Evolutionary conservation across 805 yeast genomes (phyloP), one percentile per base, ranked within the genome.

Genomic region (Wickerhamiella allomyrinae): DNA sequence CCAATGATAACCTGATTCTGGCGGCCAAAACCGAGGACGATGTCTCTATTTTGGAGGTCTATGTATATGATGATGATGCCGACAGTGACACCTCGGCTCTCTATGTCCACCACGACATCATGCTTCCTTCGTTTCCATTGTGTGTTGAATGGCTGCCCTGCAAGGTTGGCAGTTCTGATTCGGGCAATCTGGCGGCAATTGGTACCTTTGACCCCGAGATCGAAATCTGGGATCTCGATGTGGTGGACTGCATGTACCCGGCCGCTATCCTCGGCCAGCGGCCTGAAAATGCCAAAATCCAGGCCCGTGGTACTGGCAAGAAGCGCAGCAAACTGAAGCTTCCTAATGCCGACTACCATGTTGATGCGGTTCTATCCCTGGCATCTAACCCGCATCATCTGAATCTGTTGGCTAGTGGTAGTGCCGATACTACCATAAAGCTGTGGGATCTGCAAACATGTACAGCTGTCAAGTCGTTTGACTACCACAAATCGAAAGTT

Each of bases 171-270:
- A 65, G 66, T 27, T 61, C 61, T 24, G 71, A 74, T 46, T 63
- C 76, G 23, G 95, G 94, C 9, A 91, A 86, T 62, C 86, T 84
- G 62, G 97, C 94, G 2, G 98, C 98, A 11, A 69, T 91, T 49
- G 97, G 97, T 57, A 83, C 97, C 2, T 89, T 91, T 59, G 97
- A 89, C 53, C 98, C 98, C 33, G 93, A 82, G 57, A 89, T 91
- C 61, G 98, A 91, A 64, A 73, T 91, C 47, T 91, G 97, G 97
- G 86, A 91, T 61, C 67, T 91, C 55, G 98, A 91, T 59, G 77
- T 79, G 49, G 68, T 89, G 27, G 97, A 91, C 52, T 85, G 85
- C 55, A 89, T 94, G 21, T 89, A 83, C 71, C 98, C 98, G 11
- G 95, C 87, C 57, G 71, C 81, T 51, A 85, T 91, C 48, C 68